phyloP scores from a whole-genome alignment of 2,329 filamentous ascomycete genomes.

The Fusarium sp. region DNA sequence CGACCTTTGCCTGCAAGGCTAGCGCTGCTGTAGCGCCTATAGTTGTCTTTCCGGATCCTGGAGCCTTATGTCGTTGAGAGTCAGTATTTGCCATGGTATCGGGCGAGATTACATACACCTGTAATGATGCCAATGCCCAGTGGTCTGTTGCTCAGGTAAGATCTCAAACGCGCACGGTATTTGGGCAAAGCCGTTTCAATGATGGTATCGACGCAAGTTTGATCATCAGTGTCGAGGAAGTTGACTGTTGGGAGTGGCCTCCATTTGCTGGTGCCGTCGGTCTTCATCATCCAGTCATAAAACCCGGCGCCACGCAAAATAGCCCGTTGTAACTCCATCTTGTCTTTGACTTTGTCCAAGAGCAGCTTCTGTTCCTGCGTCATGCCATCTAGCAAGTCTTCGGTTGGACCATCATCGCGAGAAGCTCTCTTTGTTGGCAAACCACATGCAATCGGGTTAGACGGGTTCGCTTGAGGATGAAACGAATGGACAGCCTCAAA shows the following conservation, averaged over 20 bases:
- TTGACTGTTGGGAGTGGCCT: conserved; percentile 8
- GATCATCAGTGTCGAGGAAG: background rate
- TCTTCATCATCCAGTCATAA: background rate
- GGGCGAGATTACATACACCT: conserved; percentile 9
- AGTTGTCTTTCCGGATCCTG: conserved; percentile 35
- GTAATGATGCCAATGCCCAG: conserved; percentile 29
- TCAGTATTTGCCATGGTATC: background rate
- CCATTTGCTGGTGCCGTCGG: background rate
- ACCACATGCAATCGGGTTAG: background rate
- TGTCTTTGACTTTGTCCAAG: background rate
- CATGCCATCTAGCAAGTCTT: accelerated
- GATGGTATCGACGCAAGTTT: background rate
- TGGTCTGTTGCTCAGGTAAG: conserved; percentile 18
- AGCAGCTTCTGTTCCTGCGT: accelerated
- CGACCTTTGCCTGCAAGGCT: conserved; percentile 15
- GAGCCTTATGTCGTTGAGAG: accelerated
- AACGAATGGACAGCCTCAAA: conserved; percentile 6
- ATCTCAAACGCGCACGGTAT: conserved; percentile 18
- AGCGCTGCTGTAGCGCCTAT: conserved; percentile 1
- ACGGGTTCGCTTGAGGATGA: background rate
- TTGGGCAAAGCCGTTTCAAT: background rate
- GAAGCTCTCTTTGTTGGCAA: no score
- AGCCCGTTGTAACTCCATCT: conserved; percentile 23
- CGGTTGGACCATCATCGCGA: no score
- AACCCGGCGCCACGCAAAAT: conserved; percentile 30